These are phyloP conservation scores for Solanum hybrid DNA, from an alignment of 305 asterid species.

Conservation along the genomic window DNA sequence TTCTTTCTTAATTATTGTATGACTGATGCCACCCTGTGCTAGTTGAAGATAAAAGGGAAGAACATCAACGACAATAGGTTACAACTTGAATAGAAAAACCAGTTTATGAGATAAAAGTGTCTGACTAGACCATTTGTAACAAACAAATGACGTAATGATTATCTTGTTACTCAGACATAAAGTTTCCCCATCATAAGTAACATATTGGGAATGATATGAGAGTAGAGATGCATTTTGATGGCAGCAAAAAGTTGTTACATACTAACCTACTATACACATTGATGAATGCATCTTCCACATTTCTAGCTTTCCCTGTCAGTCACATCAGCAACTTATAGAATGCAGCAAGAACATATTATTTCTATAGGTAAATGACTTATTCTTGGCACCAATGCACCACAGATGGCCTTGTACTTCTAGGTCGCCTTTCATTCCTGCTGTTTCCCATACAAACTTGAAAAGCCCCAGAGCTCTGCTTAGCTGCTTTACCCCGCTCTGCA, in stretches of 20 bases:
- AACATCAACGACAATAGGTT: neutral
- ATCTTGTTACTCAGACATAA: neutral
- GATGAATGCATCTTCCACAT: neutral
- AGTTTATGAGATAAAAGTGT: neutral
- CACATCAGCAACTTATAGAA: neutral
- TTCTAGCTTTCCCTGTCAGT: neutral
- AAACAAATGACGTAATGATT: neutral
- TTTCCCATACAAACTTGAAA: constrained; percentile 81
- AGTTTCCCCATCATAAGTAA: neutral
- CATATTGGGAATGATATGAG: neutral
- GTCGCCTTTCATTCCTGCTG: constrained; percentile 59
- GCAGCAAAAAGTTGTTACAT: neutral
- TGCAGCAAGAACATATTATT: neutral
- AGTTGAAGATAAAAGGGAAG: neutral
- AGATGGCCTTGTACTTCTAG: constrained; percentile 30
- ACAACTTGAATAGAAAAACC: neutral
- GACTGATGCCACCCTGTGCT: neutral
- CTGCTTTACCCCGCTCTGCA: constrained; percentile 55
- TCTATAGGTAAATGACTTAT: neutral
- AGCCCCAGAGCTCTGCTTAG: constrained; percentile 61
- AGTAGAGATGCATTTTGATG: neutral
- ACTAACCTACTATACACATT: neutral
- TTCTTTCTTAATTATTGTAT: neutral
- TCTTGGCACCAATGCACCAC: neutral
- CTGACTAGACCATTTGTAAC: neutral